These are phyloP conservation scores for Parastagonospora nodorum DNA, from an alignment of 2,329 filamentous ascomycete species.

Conservation along the genomic window DNA sequence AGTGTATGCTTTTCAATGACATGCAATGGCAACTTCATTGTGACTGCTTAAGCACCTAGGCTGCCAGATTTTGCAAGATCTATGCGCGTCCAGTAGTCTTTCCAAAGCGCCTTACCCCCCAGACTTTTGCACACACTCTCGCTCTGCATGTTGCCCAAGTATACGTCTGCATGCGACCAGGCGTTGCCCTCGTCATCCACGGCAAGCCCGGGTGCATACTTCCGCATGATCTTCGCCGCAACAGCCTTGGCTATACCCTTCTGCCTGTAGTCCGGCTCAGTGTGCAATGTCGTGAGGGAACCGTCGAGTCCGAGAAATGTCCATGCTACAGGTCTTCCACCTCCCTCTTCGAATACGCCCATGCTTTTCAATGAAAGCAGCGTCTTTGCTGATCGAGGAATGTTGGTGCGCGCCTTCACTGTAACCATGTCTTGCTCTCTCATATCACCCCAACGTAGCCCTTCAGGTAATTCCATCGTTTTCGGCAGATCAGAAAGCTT, in stretches of 20 bases:
- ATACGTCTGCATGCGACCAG: slow-evolving; percentile 68
- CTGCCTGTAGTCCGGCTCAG: slow-evolving; percentile 64
- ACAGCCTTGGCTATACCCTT: slow-evolving; percentile 67
- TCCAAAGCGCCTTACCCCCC: slow-evolving; percentile 62
- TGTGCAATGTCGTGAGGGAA: slow-evolving; percentile 65
- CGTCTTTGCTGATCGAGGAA: slow-evolving; percentile 60
- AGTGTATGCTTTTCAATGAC: background rate
- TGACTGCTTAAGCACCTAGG: too few relatives aligned
- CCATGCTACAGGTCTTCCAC: slow-evolving; percentile 65
- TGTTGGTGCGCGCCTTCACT: slow-evolving; percentile 54
- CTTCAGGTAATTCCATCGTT: slow-evolving; percentile 48
- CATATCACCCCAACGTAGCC: slow-evolving; percentile 62
- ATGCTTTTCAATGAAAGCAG: slow-evolving; percentile 47
- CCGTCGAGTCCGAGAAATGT: slow-evolving; percentile 67
- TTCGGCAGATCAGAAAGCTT: slow-evolving; percentile 52
- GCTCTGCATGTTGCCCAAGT: slow-evolving; percentile 64
- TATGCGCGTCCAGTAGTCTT: slow-evolving; percentile 59
- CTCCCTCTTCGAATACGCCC: slow-evolving; percentile 51
- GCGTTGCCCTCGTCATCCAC: slow-evolving; percentile 50
- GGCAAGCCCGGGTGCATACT: slow-evolving; percentile 42
- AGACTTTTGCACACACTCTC: slow-evolving; percentile 66
- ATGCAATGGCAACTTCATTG: too few relatives aligned
- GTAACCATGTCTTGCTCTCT: slow-evolving; percentile 59
- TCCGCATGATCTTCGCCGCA: slow-evolving; percentile 61
- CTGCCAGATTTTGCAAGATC: background rate